phyloP scores from a whole-genome alignment of 2,329 filamentous ascomycete genomes.

The Balansia obtecta region DNA sequence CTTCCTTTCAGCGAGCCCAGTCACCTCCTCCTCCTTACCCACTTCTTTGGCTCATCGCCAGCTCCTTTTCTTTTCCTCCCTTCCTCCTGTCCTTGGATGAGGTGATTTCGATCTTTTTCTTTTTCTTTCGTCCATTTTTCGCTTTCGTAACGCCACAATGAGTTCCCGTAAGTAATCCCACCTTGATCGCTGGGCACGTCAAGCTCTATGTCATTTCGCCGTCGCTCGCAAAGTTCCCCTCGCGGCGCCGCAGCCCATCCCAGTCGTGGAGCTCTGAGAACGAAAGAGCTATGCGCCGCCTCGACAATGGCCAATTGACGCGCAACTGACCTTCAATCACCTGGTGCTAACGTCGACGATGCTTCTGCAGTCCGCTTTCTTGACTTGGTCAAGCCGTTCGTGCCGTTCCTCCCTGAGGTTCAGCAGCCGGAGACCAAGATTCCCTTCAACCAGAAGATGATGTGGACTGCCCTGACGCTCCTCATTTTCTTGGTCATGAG shows the following conservation, averaged over 20 bases:
- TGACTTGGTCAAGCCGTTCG: slow-evolving; percentile 98
- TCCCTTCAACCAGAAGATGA: slow-evolving; percentile 96
- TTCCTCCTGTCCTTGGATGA: slow-evolving; percentile 25
- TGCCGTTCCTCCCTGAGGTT: slow-evolving; percentile 98
- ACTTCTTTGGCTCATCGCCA: slow-evolving; percentile 23
- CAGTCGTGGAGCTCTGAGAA: not conserved
- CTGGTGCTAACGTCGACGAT: slow-evolving; percentile 16
- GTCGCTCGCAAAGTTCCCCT: not conserved
- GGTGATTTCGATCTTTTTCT: slow-evolving; percentile 26
- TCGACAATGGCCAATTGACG: slow-evolving; percentile 5
- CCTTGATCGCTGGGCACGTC: slow-evolving; percentile 6
- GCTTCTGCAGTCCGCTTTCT: slow-evolving; percentile 76
- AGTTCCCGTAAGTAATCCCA: slow-evolving; percentile 39
- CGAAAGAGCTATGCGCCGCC: slow-evolving; percentile 5
- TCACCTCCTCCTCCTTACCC: slow-evolving; percentile 17
- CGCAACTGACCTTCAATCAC: slow-evolving; percentile 16
- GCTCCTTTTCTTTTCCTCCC: slow-evolving; percentile 24
- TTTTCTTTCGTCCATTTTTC: slow-evolving; percentile 14
- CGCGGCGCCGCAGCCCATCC: not conserved
- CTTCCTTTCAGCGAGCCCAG: slow-evolving; percentile 21
- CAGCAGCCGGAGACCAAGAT: slow-evolving; percentile 97
- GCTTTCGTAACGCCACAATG: slow-evolving; percentile 31
- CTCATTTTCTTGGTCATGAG: slow-evolving; percentile 99
- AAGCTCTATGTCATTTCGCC: slow-evolving; percentile 5
- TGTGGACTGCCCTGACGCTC: slow-evolving; percentile 89